Conservation (phyloP, 2,329 filamentous ascomycete species). For the Raffaelea albimanens region DNA sequence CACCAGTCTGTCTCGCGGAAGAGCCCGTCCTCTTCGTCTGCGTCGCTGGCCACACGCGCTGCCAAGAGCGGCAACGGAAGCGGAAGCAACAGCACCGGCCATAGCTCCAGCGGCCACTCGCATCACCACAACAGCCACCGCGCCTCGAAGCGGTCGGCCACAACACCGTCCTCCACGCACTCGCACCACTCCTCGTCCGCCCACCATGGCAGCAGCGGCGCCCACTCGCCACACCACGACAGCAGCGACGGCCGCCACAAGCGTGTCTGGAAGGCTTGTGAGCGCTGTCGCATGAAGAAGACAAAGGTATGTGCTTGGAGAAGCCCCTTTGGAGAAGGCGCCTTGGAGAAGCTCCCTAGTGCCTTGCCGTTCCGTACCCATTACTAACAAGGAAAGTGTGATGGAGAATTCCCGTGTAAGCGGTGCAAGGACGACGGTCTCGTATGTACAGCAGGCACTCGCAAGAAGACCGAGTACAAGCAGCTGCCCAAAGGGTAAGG, state of each 20-base stretch:
- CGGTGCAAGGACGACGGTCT: slow-evolving; percentile 57
- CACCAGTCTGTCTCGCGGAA: slow-evolving; percentile 21
- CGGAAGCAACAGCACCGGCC: slow-evolving; percentile 4
- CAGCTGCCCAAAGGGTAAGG: slow-evolving; percentile 52
- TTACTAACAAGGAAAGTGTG: slow-evolving; percentile 35
- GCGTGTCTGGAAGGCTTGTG: slow-evolving; percentile 58
- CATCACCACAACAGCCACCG: slow-evolving; percentile 27
- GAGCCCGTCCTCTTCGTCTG: slow-evolving; percentile 29
- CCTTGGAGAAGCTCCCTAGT: too few species aligned
- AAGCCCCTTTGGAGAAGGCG: too few species aligned
- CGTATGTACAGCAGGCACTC: slow-evolving; percentile 52
- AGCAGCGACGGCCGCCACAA: slow-evolving; percentile 48
- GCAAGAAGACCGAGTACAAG: slow-evolving; percentile 62
- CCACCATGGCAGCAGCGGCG: too few species aligned
- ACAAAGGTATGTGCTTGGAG: slow-evolving; percentile 50
- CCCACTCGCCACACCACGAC: slow-evolving; percentile 27
- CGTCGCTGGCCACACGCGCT: slow-evolving; percentile 3
- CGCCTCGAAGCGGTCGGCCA: slow-evolving; percentile 36
- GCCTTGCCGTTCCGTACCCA: neutral
- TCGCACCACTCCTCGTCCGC: slow-evolving; percentile 15
- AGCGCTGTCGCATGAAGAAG: slow-evolving; percentile 61
- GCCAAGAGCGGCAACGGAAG: slow-evolving; percentile 14
- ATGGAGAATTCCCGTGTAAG: slow-evolving; percentile 58
- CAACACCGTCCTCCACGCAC: slow-evolving; percentile 19
- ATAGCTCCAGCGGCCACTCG: slow-evolving; percentile 1